Evolutionary conservation across 176 grass and related monocot genomes (phyloP).

Genomic region (Triticum aestivum): IWGSC_CS_RefSeq_v2.1 NC_057797.1:614884694-614885193

Average conservation of each 20-base stretch:
- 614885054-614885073: not conserved
- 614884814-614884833: not conserved
- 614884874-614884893: conserved; percentile 24
- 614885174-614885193: too few relatives aligned
- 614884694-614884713: conserved; percentile 39
- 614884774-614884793: conserved; percentile 26
- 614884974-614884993: not conserved
- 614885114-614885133: too few relatives aligned
- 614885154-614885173: too few relatives aligned
- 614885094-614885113: too few relatives aligned
- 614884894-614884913: not conserved
- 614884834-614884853: not conserved
- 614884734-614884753: conserved; percentile 23
- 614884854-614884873: not conserved
- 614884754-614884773: not conserved
- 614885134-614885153: too few relatives aligned
- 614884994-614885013: not conserved
- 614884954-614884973: not conserved
- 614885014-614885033: not conserved
- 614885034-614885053: not conserved
- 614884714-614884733: conserved; percentile 54
- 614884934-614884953: not conserved
- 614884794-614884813: not conserved
- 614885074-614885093: not conserved
- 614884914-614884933: too few relatives aligned